Evolutionary conservation across 108 stramenopile genomes (phyloP).

Genomic region (Aureococcus anophagefferens): DNA sequence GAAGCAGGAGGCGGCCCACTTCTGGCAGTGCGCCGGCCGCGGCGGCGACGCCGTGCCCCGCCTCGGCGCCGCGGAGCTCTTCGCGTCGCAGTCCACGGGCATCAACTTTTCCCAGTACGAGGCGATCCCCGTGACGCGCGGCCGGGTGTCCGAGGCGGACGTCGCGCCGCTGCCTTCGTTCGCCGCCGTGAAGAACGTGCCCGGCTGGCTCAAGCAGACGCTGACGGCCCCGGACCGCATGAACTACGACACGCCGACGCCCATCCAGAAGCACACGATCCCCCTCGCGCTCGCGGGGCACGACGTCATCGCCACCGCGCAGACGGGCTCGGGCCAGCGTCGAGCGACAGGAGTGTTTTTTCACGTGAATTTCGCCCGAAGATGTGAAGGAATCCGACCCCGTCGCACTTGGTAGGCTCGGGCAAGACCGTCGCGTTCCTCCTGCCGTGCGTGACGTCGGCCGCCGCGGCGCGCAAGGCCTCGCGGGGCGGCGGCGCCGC

Average conservation of each 20-base stretch:
- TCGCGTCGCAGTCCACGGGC: neutral
- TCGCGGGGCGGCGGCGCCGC: constrained; percentile 46
- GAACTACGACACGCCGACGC: constrained; percentile 24
- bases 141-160: too few relatives aligned
- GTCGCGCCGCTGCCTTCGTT: too few relatives aligned
- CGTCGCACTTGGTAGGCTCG: too few relatives aligned
- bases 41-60: too few relatives aligned
- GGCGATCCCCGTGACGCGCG: neutral
- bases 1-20: too few relatives aligned
- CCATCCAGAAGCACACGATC: constrained; percentile 47
- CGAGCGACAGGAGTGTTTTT: too few relatives aligned
- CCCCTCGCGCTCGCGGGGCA: constrained; percentile 49
- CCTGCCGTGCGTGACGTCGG: constrained; percentile 37
- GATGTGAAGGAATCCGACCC: too few relatives aligned
- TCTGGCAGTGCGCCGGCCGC: too few relatives aligned
- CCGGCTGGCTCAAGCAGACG: neutral
- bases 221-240: neutral
- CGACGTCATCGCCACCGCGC: constrained; percentile 51
- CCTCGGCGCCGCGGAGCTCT: neutral
- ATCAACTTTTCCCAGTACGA: constrained; percentile 2
- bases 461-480: constrained; percentile 36
- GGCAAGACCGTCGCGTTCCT: constrained; percentile 56
- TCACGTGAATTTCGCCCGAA: too few relatives aligned
- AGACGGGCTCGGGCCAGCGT: constrained; percentile 45
- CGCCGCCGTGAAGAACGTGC: neutral